Percentiles rank a stretch among this genome's conserved stretches.
Evolutionary conservation across 2,329 filamentous ascomycete genomes (phyloP).

Genomic region (Shiraia sp.): DNA sequence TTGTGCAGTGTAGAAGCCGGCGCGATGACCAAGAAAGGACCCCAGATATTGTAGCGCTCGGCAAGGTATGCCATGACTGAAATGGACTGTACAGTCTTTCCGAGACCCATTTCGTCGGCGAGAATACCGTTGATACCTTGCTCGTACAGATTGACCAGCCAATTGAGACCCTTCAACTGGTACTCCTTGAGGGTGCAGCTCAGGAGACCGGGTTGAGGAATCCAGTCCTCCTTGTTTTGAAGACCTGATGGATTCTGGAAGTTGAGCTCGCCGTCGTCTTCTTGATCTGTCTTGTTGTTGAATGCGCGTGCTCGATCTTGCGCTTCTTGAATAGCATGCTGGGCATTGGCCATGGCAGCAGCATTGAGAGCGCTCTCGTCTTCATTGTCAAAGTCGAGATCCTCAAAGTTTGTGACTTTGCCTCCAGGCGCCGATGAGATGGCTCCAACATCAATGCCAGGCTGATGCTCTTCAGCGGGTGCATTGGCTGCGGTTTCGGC

Average conservation of each 20-base stretch:
- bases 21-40: conserved; percentile 93
- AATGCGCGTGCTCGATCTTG: conserved; percentile 92
- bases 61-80: conserved; percentile 99
- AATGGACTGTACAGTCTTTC: conserved; percentile 98
- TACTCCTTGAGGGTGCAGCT: conserved; percentile 97
- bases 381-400: conserved; percentile 93
- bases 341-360: conserved; percentile 92
- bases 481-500: conserved; percentile 55
- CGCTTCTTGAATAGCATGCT: conserved; percentile 92
- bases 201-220: conserved; percentile 91
- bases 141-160: conserved; percentile 98
- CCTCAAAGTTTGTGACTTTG: conserved; percentile 92
- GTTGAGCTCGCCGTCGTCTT: conserved; percentile 93
- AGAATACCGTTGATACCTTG: conserved; percentile 99
- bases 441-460: conserved; percentile 54
- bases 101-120: conserved; percentile 98
- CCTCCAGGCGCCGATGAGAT: conserved; percentile 55
- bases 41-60: conserved; percentile 97
- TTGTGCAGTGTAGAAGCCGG: conserved; percentile 97
- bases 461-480: conserved; percentile 40
- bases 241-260: conserved; percentile 98
- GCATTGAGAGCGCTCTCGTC: conserved; percentile 81
- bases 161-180: conserved; percentile 98
- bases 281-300: conserved; percentile 64
- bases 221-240: conserved; percentile 76